Evolutionary conservation across 2,329 filamentous ascomycete species (phyloP), one percentile per base, ranked within the genome.

Genomic region (Xylaria arbuscula): DNA sequence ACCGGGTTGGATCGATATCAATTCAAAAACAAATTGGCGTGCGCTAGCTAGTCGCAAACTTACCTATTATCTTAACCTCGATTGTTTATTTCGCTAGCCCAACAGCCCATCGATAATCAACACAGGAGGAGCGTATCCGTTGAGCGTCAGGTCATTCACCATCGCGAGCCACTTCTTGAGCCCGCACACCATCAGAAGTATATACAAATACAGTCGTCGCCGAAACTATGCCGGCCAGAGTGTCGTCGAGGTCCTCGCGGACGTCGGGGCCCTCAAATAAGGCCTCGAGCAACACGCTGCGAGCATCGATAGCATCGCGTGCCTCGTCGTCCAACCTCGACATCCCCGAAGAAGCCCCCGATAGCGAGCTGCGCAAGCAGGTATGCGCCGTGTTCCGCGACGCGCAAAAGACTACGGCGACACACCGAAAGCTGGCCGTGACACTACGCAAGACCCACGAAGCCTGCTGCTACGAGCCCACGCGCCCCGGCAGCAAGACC

Each of bases 371-470:
- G 73, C 92, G 94, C 75, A 87, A 86, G 42, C 91, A 92, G 77
- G 86, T 97, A 61, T 92, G 90, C 77, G 81, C 86, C 63, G 86
- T 93, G 57, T 94, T 94, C 77, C 86, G 87, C 72, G 92, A 94
- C 79, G 94, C 95, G 40, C 96, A 99, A 80, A 90, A 91, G 74
- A 97, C 93, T 1, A 97, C 92, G 0, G 93, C 94, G 1, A 93
- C 93, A 1, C 96, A 99, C 79, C 87, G 95, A 68, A 98, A 98
- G 78, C 87, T 97, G 0, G 91, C 92, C 3, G 92, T 98, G 68
- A 94, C 90, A 58, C 83, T 99, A 69, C 90, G 95, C 71, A 98
- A 97, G 81, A 87, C 97, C 51, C 95, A 98, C 76, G 95, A 98
- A 78, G 86, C 90, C 45, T 97, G 93, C 82, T 90, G 88, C 77